Evolutionary conservation across 2,329 filamentous ascomycete species (phyloP).

Genomic region (Huntiella abstrusa): DNA sequence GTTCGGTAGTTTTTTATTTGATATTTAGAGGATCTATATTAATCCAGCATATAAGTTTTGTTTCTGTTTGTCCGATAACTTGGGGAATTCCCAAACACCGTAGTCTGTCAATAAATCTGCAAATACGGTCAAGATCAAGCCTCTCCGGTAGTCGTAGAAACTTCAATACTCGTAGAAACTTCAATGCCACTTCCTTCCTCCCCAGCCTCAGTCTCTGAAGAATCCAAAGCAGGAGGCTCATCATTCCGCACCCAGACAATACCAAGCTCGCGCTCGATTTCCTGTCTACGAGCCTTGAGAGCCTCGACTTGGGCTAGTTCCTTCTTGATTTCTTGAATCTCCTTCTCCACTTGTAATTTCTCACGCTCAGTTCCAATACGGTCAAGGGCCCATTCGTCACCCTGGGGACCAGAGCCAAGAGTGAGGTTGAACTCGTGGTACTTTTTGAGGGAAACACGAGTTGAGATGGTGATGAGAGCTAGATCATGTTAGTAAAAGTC

Average conservation of each 20-base stretch:
- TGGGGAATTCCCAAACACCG: no score
- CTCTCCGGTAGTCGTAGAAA: no score
- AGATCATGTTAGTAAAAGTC: constrained; percentile 13
- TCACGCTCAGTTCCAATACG: constrained; percentile 85
- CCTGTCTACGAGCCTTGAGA: constrained; percentile 59
- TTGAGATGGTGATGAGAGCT: constrained; percentile 90
- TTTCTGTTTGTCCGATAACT: no score
- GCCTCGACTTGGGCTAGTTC: constrained; percentile 62
- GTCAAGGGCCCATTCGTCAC: constrained; percentile 83
- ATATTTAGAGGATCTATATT: no score
- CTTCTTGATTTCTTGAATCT: constrained; percentile 68
- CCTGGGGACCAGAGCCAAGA: constrained; percentile 60
- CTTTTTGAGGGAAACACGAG: constrained; percentile 80
- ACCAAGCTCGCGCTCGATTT: constrained; percentile 68
- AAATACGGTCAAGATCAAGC: no score
- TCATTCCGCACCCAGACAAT: constrained; percentile 39
- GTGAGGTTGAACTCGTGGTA: constrained; percentile 87
- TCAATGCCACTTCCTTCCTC: no score
- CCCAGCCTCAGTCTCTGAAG: no score
- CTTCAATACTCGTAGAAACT: no score
- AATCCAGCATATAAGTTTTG: no score
- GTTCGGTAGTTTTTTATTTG: constrained; percentile 1
- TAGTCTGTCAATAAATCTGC: no score
- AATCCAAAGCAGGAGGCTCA: constrained; percentile 17
- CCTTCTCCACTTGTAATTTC: constrained; percentile 82